phyloP scores from a whole-genome alignment of 106 monocot species.

The Posidonia australis region DNA sequence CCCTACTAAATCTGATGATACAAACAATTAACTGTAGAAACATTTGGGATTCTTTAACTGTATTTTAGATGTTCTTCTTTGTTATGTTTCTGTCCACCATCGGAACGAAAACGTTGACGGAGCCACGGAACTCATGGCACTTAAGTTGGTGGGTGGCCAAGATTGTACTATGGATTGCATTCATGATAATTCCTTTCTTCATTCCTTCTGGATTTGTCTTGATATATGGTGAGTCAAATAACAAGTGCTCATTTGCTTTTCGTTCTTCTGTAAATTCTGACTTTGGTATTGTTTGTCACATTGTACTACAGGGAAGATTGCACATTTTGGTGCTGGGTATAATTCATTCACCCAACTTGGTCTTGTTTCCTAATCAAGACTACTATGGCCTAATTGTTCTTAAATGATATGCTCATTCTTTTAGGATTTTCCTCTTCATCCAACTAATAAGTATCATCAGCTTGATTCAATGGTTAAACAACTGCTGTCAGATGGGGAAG shows the following conservation, averaged over 20 bases:
- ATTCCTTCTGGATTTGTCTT: slow-evolving; percentile 57
- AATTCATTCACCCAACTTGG: neutral
- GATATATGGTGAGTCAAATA: slow-evolving; percentile 53
- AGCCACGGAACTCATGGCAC: slow-evolving; percentile 67
- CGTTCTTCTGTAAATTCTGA: neutral
- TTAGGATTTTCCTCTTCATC: slow-evolving; percentile 88
- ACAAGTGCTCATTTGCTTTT: neutral
- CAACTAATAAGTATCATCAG: slow-evolving; percentile 83
- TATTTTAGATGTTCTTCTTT: slow-evolving; percentile 72
- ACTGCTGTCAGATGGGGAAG: slow-evolving; percentile 51
- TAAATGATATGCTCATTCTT: neutral
- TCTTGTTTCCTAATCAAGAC: neutral
- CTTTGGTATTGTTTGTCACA: neutral
- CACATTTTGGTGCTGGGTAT: slow-evolving; percentile 87
- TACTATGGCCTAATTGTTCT: neutral
- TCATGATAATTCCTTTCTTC: slow-evolving; percentile 54
- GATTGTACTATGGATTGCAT: slow-evolving; percentile 51
- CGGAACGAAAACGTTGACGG: slow-evolving; percentile 44
- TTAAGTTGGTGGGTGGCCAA: slow-evolving; percentile 80
- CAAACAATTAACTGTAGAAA: too few relatives aligned
- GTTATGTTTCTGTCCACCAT: slow-evolving; percentile 64
- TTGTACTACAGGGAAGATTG: slow-evolving; percentile 50
- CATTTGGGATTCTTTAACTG: slow-evolving; percentile 20
- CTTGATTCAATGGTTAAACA: slow-evolving; percentile 86
- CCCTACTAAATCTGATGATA: too few relatives aligned